Evolutionary conservation across 352 stramenopile genomes (phyloP), one percentile per base, ranked within the genome.

Genomic region (Nothophytophthora sp.): DNA sequence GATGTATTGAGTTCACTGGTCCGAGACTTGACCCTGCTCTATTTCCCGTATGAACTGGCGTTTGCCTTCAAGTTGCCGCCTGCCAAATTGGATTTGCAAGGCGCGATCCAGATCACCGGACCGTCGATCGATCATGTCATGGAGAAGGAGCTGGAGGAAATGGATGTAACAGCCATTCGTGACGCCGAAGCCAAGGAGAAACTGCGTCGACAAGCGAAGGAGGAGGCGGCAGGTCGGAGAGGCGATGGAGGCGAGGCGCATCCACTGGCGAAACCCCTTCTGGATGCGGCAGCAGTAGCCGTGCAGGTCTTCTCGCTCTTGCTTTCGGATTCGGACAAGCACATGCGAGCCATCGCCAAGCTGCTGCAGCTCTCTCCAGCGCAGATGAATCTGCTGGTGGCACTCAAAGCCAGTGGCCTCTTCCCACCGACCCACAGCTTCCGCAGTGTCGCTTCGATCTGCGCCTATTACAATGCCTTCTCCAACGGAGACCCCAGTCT

Each of bases 331-430:
- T 70, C 65, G 0, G 58, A 82, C 35, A 67, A 77, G 35, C 40
- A 67, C 25, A 86, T 90, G 74, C 61, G 60, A 39, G 50, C 62
- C 10, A 84, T 90, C 19, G 76, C 70, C 0, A 47, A 67, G 7
- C 11, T 84, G 12, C 57, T 92, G 7, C 33, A 72, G 1, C 44
- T 92, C 3, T 71, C 72, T 0, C 66, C 63, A 1, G 53, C 70
- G 4, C 79, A 92, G 39, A 68, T 92, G 18, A 92, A 92, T 25
- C 24, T 92, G 25, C 39, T 92, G 2, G 52, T 91, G 3, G 76
- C 69, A 7, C 37, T 91, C 5, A 83, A 81, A 15, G 55, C 69
- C 24, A 78, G 58, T 36, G 60, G 52, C 2, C 15, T 82, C 10
- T 87, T 78, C 15, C 75, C 80, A 3, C 41, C 66, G 0, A 49